Percentiles rank a stretch among this genome's conserved stretches.
These are phyloP conservation scores for Petasospora fabianii DNA, from an alignment of 1,139 yeast genomes.

Conservation along the genomic window DNA sequence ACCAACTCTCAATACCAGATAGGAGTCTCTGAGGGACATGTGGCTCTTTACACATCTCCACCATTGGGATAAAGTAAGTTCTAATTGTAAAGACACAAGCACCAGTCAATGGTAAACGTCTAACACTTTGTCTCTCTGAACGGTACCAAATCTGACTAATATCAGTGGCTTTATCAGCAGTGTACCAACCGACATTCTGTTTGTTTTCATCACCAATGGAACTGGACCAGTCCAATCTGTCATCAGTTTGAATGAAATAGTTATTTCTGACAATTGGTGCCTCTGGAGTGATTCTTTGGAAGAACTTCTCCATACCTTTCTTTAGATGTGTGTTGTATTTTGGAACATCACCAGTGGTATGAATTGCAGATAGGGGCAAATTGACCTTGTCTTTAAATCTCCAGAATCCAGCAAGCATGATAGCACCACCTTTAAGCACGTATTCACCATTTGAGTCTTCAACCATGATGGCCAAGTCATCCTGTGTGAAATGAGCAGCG, in stretches of 20 bases:
- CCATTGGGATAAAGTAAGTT: conserved; percentile 57
- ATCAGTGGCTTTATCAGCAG: conserved; percentile 49
- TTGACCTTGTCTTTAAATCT: conserved; percentile 53
- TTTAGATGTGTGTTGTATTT: conserved; percentile 55
- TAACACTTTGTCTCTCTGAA: conserved; percentile 63
- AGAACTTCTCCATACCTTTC: conserved; percentile 63
- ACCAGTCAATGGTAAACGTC: conserved; percentile 59
- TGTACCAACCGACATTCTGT: conserved; percentile 52
- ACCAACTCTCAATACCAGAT: conserved; percentile 58
- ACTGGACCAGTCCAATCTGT: conserved; percentile 58
- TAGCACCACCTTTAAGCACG: conserved; percentile 54
- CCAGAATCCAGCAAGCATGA: conserved; percentile 65
- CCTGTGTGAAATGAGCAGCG: conserved; percentile 58
- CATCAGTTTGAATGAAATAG: conserved; percentile 63
- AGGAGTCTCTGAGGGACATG: conserved; percentile 55
- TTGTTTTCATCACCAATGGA: conserved; percentile 57
- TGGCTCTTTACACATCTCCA: conserved; percentile 53
- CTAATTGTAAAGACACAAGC: conserved; percentile 59
- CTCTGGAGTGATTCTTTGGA: conserved; percentile 49
- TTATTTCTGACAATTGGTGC: conserved; percentile 62
- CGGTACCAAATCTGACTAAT: conserved; percentile 48
- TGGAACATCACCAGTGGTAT: conserved; percentile 64
- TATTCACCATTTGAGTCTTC: conserved; percentile 56
- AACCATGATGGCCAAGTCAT: conserved; percentile 64
- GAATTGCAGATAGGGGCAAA: conserved; percentile 53